Evolutionary conservation across 2,329 filamentous ascomycete genomes (phyloP), one percentile per base, ranked within the genome.

Genomic region (Verticillium isaacii): DNA sequence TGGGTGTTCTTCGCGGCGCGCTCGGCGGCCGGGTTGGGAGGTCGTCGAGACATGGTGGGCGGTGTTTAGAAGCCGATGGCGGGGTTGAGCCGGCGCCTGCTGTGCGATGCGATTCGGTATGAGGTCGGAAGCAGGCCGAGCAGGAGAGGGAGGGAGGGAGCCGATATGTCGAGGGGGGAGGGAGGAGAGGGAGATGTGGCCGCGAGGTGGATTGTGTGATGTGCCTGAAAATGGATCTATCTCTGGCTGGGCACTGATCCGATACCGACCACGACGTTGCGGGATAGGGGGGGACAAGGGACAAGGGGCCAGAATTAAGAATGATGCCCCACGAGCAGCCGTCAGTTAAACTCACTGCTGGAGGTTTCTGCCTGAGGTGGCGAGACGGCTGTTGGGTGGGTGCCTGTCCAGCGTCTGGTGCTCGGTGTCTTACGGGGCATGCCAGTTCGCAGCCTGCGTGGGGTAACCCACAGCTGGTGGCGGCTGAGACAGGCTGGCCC

Each of bases 1-100:
- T 89, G 88, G 76, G 92, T 89, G 80, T 99, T 99, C 79, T 96
- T 91, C 71, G 93, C 93, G 71, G 93, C 91, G 77, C 92, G 89
- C 78, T 96, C 92, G 68, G 92, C 90, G 67, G 88, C 88, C 73
- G 91, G 88, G 78, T 92, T 91, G 63, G 87, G 85, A 64, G 86
- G 80, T 74, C 91, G 87, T 81, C 92, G 85, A 70, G 92, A 95
- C 91, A 96, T 96, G 67, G 68, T 78, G 61, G 63, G 45, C 45
- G 45, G 45, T 50, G 45, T 50, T 50, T 12, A 25, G 45, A 25
- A 19, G n/a, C 23, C 8, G 19, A 5, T 23, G n/a, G 45, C 45
- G 45, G 45, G 45, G 45, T 50, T 19, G 19, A 50, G 45, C 23
- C 9, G 45, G 19, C 45, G 45, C 45, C n/a, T 50, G 45, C 19